A percentile compares a stretch with the other conserved stretches of the same genome.
These are phyloP conservation scores for Hymenochaete sp. DNA, from an alignment of 1,284 basidiomycete species.

Conservation along the genomic window DNA sequence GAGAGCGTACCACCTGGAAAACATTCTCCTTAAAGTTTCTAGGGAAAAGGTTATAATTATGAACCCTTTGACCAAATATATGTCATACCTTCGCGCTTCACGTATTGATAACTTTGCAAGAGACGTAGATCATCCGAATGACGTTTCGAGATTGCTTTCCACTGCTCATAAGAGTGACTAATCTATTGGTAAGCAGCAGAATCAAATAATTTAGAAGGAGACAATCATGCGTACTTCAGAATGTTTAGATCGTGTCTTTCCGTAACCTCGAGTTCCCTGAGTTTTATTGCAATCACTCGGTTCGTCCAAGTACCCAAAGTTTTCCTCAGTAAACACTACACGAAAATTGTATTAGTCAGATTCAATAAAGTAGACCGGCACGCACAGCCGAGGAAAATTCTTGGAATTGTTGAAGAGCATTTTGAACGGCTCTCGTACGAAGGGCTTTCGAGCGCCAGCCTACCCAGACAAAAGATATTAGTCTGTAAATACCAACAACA, in stretches of 20 bases:
- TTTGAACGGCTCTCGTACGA: constrained; percentile 6
- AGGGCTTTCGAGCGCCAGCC: constrained; percentile 12
- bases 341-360: neutral
- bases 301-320: constrained; percentile 56
- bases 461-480: constrained; percentile 1
- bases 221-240: constrained; percentile 34
- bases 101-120: constrained; percentile 71
- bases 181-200: neutral
- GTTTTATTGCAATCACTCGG: constrained; percentile 61
- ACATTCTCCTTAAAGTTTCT: constrained; percentile 62
- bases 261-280: constrained; percentile 54
- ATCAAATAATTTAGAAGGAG: neutral
- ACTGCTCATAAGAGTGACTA: constrained; percentile 35
- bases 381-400: constrained; percentile 1
- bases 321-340: constrained; percentile 43
- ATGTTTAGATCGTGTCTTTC: constrained; percentile 41
- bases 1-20: constrained; percentile 59
- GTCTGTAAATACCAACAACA: neutral
- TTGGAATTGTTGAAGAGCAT: constrained; percentile 9
- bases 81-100: constrained; percentile 60
- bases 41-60: constrained; percentile 1
- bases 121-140: constrained; percentile 63
- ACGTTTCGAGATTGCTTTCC: constrained; percentile 51
- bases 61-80: neutral
- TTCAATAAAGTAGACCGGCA: neutral